Evolutionary conservation across 2,329 filamentous ascomycete genomes (phyloP).

Genomic region (Thelonectria olida): DNA sequence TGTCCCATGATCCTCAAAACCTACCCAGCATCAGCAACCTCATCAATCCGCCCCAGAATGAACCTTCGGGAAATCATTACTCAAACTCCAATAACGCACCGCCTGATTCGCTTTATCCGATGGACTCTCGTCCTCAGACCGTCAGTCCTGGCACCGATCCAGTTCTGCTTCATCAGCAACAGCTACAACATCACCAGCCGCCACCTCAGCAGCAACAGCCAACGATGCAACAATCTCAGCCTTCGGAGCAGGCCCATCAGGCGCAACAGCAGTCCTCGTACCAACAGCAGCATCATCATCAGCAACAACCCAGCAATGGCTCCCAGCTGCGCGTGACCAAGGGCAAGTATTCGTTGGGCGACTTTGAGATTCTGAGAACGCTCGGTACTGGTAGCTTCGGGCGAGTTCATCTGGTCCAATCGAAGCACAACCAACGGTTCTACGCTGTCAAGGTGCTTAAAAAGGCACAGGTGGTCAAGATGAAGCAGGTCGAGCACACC

Average conservation of each 20-base stretch:
- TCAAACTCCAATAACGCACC: slow-evolving; percentile 33
- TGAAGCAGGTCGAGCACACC: slow-evolving; percentile 99
- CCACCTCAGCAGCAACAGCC: slow-evolving; percentile 42
- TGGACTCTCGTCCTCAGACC: slow-evolving; percentile 42
- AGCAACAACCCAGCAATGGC: slow-evolving; percentile 45
- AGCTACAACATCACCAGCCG: slow-evolving; percentile 42
- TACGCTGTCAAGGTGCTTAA: slow-evolving; percentile 99
- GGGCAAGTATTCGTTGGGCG: slow-evolving; percentile 93
- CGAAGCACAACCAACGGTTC: slow-evolving; percentile 96
- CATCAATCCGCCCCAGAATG: slow-evolving; percentile 68
- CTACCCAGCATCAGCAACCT: slow-evolving; percentile 85
- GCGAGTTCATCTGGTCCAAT: slow-evolving; percentile 94
- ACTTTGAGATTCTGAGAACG: slow-evolving; percentile 91
- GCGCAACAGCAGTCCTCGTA: slow-evolving; percentile 43
- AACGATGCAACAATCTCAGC: slow-evolving; percentile 35
- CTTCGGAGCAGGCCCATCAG: slow-evolving; percentile 35
- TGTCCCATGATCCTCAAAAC: slow-evolving; percentile 67
- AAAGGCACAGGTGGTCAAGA: slow-evolving; percentile 98
- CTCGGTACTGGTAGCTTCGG: slow-evolving; percentile 97
- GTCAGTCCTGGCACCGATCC: slow-evolving; percentile 52
- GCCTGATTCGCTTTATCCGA: slow-evolving; percentile 38
- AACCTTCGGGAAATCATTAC: slow-evolving; percentile 50
- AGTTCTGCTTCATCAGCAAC: slow-evolving; percentile 48
- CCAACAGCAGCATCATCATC: slow-evolving; percentile 43
- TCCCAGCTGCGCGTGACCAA: slow-evolving; percentile 77